Evolutionary conservation across 257 asterid species (phyloP).

Genomic region (Scutellaria minor): DNA sequence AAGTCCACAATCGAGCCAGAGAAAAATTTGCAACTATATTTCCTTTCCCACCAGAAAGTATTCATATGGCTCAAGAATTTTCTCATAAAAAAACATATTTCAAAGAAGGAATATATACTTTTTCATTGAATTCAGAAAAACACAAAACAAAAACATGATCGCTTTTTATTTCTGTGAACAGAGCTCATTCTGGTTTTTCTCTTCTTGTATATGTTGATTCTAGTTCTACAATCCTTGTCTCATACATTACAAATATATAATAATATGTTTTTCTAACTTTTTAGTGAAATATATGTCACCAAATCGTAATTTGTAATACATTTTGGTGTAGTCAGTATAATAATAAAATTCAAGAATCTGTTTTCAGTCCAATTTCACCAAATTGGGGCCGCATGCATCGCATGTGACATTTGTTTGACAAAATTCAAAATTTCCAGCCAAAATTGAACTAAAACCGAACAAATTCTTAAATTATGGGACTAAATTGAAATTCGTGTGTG

Average conservation of each 20-base stretch:
- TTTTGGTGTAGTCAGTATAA: background rate
- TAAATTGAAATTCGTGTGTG: too few species aligned
- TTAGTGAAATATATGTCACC: constrained; percentile 4
- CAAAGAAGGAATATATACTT: background rate
- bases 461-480: too few species aligned
- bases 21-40: constrained; percentile 11
- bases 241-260: background rate
- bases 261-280: background rate
- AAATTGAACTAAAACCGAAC: too few species aligned
- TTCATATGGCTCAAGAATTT: constrained; percentile 10
- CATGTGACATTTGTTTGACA: too few species aligned
- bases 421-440: too few species aligned
- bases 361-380: too few species aligned
- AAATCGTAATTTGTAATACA: constrained; percentile 18
- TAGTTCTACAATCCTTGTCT: constrained; percentile 2
- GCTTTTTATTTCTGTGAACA: constrained; percentile 1
- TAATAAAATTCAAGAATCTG: too few species aligned
- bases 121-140: background rate
- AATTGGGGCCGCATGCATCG: too few species aligned
- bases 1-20: constrained; percentile 9
- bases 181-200: background rate
- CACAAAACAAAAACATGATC: constrained; percentile 1
- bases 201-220: background rate
- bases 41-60: constrained; percentile 19
- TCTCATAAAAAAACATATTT: background rate